Evolutionary conservation across 441 rosid species (phyloP).

Genomic region (Melianthus villosus): DNA sequence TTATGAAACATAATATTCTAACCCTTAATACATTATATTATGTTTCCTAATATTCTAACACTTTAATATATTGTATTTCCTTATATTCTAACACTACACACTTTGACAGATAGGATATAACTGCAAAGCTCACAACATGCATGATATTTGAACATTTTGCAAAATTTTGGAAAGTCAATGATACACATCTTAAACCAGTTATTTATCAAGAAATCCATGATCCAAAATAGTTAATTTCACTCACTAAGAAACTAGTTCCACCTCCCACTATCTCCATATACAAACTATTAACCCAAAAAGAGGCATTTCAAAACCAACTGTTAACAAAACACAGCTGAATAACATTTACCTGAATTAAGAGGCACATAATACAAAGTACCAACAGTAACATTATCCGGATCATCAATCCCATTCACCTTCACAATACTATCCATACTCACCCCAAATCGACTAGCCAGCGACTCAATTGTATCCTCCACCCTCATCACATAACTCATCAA

Average conservation of each 20-base stretch:
- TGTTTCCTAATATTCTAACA: no score
- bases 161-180: no score
- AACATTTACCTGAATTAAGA: conserved; percentile 58
- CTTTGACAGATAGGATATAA: no score
- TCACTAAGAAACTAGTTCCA: neutral
- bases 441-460: conserved; percentile 77
- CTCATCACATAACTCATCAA: conserved; percentile 75
- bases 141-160: no score
- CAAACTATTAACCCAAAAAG: no score
- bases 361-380: conserved; percentile 73
- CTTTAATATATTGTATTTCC: no score
- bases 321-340: neutral
- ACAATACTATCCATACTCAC: conserved; percentile 87
- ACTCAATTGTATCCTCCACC: conserved; percentile 67
- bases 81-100: no score
- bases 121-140: no score
- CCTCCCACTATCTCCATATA: no score
- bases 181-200: no score
- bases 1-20: no score
- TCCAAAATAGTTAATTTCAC: neutral
- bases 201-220: neutral
- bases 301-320: neutral
- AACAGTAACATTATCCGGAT: conserved; percentile 69
- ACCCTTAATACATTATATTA: no score
- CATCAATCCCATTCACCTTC: conserved; percentile 44